These are phyloP conservation scores for Amaranthus tricolor DNA, from an alignment of 179 eudicot genomes.

Conservation along the genomic window DNA sequence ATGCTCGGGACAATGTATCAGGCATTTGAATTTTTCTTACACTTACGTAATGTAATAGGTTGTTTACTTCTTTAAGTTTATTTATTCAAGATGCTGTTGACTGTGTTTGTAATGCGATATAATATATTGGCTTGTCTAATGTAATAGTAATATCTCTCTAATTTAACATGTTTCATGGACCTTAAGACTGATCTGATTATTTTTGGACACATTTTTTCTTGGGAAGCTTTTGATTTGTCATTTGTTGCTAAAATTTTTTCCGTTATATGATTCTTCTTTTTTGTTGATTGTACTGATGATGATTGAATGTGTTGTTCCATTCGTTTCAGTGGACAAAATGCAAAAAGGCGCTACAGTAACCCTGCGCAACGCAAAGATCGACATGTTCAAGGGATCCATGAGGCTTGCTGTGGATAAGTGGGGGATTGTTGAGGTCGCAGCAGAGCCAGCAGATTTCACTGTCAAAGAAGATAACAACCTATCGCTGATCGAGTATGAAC, in stretches of 20 bases:
- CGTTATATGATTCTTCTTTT: neutral
- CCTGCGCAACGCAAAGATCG: slow-evolving; percentile 59
- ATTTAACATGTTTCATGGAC: too few species aligned
- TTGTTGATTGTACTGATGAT: neutral
- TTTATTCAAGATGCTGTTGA: too few species aligned
- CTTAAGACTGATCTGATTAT: too few species aligned
- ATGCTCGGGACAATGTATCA: too few species aligned
- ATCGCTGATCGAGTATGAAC: slow-evolving; percentile 71
- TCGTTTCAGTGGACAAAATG: slow-evolving; percentile 49
- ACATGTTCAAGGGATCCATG: slow-evolving; percentile 77
- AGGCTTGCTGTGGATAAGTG: slow-evolving; percentile 69
- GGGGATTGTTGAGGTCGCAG: slow-evolving; percentile 45
- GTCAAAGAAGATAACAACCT: slow-evolving; percentile 64
- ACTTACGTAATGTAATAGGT: too few species aligned
- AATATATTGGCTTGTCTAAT: too few species aligned
- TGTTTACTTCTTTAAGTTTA: too few species aligned
- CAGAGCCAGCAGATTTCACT: slow-evolving; percentile 44
- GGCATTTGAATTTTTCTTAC: too few species aligned
- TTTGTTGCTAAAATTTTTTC: neutral
- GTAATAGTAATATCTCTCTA: too few species aligned
- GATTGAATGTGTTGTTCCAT: neutral
- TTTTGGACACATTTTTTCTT: too few species aligned
- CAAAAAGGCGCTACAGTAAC: slow-evolving; percentile 56
- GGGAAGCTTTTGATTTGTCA: neutral
- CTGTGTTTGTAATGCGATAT: too few species aligned